phyloP scores from a whole-genome alignment of 768 basidiomycete genomes.

The Coprinellus micaceus region DNA sequence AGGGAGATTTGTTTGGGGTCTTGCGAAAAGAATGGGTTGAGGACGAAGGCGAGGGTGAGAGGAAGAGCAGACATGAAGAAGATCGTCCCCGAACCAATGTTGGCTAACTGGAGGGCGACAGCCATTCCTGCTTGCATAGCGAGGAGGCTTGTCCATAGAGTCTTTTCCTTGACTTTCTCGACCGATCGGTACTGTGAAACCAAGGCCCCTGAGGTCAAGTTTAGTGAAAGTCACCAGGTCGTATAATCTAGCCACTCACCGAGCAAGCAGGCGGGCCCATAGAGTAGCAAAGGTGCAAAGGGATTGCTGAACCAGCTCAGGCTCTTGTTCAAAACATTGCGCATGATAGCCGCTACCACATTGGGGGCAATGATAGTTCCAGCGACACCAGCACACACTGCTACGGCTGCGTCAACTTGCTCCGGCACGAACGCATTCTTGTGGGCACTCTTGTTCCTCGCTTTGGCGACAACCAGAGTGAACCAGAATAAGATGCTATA shows the following conservation, averaged over 20 bases:
- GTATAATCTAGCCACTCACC: conserved; percentile 43
- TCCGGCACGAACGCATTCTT: conserved; percentile 14
- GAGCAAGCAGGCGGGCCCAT: conserved; percentile 68
- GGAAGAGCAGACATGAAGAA: conserved; percentile 63
- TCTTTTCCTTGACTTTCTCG: conserved; percentile 54
- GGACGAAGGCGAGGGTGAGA: conserved; percentile 50
- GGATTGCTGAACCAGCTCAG: conserved; percentile 88
- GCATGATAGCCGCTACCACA: conserved; percentile 67
- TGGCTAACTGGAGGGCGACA: conserved; percentile 55
- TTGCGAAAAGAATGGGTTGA: conserved; percentile 41
- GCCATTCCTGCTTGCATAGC: conserved; percentile 58
- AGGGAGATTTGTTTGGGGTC: conserved; percentile 43
- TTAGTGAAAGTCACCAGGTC: neutral
- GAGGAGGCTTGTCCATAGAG: conserved; percentile 56
- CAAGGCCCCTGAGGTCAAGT: conserved; percentile 47
- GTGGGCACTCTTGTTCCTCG: conserved; percentile 9
- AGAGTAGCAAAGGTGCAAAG: conserved; percentile 61
- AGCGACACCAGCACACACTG: conserved; percentile 47
- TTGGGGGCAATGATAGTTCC: conserved; percentile 67
- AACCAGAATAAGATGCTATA: conserved; percentile 52
- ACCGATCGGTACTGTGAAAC: conserved; percentile 53
- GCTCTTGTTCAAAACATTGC: conserved; percentile 52
- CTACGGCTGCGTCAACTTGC: conserved; percentile 42
- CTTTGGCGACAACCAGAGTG: conserved; percentile 40
- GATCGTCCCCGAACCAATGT: conserved; percentile 73